Base-by-base conservation (phyloP, 177 flowering plant genomes). In the Telopea speciosissima region DNA sequence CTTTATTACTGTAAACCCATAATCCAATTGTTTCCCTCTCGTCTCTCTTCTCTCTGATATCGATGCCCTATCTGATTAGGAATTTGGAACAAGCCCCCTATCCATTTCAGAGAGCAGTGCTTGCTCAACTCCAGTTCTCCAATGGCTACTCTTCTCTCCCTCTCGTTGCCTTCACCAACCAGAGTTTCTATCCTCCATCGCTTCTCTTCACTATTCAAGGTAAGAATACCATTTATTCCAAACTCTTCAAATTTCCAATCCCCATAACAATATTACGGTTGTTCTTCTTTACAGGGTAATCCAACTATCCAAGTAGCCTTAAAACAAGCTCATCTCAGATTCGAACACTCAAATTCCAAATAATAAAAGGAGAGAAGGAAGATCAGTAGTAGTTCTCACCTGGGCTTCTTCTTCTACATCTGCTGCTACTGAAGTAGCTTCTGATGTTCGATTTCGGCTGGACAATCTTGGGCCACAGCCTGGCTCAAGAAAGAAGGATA, bases 381-480 rank as follows among this genome's bases (percentile, higher is more conserved):
- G 66, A 63, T 56, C 75, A 16, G 23, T 82, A 10, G 62, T 77
- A 28, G 76, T 83, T 8, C 16, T 75, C 9, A 83, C 59, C 63
- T 76, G 73, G 64, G 83, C 79, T 9, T 61, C 85, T 45, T 45
- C 82, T 3, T 14, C 81, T 12, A 13, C 75, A 21, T 68, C 61
- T 0, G 7, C 70, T 1, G 54, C 68, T 42, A 49, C 36, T 33
- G 24, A 74, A 13, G 58, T 60, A 56, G 69, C 45, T 42, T 24
- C 63, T 8, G 71, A 68, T 70, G 85, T 72, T 58, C 76, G 97
- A 80, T 81, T 90, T 61, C 73, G 99, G 70, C 86, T 93, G 0
- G 81, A 93, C 72, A 95, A 92, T 68, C 76, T 95, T 31, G 94
- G 95, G 1, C 99, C 99, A 3, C 97, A 93, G 66, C 92, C 95